phyloP scores from a whole-genome alignment of 148 eudicot species.

The Suaeda aralocaspica region DNA sequence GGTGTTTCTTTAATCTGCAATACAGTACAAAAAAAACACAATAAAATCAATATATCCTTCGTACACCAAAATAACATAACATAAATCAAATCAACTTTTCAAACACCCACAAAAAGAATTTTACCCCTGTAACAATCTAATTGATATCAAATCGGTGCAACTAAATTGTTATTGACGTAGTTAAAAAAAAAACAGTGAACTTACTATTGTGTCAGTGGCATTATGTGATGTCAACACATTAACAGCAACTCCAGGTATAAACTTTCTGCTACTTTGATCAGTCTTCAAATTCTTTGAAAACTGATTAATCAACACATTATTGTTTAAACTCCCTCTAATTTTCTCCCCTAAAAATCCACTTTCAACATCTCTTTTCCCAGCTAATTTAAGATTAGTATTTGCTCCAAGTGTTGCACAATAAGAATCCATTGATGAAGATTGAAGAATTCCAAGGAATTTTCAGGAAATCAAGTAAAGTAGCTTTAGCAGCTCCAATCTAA shows the following conservation, averaged over 20 bases:
- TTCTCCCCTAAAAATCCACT: slow-evolving; percentile 55
- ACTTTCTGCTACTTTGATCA: slow-evolving; percentile 35
- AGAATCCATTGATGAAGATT: slow-evolving; percentile 50
- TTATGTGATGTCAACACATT: slow-evolving; percentile 57
- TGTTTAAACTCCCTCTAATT: slow-evolving; percentile 49
- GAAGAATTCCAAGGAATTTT: slow-evolving; percentile 11
- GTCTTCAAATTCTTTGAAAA: slow-evolving; percentile 27
- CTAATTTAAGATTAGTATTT: slow-evolving; percentile 39
- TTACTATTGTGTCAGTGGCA: slow-evolving; percentile 56
- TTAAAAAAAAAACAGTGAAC: slow-evolving; percentile 9
- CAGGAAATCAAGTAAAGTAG: slow-evolving; percentile 14
- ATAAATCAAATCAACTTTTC: too few species aligned
- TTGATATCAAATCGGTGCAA: too few species aligned
- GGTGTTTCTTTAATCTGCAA: slow-evolving; percentile 48
- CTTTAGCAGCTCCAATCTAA: slow-evolving; percentile 22
- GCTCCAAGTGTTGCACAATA: slow-evolving; percentile 52
- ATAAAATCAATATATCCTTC: background rate
- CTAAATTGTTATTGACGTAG: too few species aligned
- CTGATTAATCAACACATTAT: slow-evolving; percentile 29
- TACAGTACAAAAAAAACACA: background rate
- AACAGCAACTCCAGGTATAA: slow-evolving; percentile 49
- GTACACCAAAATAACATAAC: too few species aligned
- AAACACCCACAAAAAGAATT: too few species aligned
- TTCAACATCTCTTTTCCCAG: slow-evolving; percentile 26
- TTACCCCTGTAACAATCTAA: too few species aligned